These are phyloP conservation scores for Talaromyces sp. DNA, from an alignment of 2,329 filamentous ascomycete species.

Conservation along the genomic window DNA sequence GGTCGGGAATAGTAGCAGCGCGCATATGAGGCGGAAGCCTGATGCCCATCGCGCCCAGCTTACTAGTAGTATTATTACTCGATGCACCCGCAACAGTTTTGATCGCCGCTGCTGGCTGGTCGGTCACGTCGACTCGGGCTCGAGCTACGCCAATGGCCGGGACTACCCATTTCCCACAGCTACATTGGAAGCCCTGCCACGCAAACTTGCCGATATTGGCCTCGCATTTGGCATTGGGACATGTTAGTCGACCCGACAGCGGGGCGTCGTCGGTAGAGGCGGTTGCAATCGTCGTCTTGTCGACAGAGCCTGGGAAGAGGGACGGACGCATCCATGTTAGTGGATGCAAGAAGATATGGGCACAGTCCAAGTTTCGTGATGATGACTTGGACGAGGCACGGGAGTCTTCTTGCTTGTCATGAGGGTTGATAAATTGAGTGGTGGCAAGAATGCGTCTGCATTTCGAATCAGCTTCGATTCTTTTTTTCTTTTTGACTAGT, in stretches of 20 bases:
- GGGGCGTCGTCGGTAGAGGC: constrained; percentile 52
- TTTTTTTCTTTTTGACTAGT: too few species aligned
- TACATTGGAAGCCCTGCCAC: constrained; percentile 93
- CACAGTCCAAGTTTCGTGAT: constrained; percentile 49
- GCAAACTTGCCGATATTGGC: constrained; percentile 87
- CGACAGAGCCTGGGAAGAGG: constrained; percentile 46
- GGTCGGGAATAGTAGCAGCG: constrained; percentile 3
- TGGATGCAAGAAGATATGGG: constrained; percentile 87
- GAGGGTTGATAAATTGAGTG: constrained; percentile 63
- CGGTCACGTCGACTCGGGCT: constrained; percentile 73
- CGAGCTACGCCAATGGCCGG: constrained; percentile 84
- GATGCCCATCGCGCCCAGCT: constrained; percentile 29
- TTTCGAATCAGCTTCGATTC: constrained; percentile 2
- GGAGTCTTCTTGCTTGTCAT: constrained; percentile 39
- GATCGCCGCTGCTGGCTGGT: constrained; percentile 14
- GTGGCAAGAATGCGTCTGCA: constrained; percentile 57
- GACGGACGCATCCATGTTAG: constrained; percentile 90
- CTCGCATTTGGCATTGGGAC: constrained; percentile 72
- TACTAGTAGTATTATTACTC: constrained; percentile 13
- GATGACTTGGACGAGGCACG: neutral
- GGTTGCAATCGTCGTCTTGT: constrained; percentile 14
- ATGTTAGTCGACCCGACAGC: constrained; percentile 78
- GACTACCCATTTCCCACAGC: constrained; percentile 83
- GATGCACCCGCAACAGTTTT: neutral
- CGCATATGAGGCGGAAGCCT: constrained; percentile 38